Base-by-base conservation (phyloP, 1,284 basidiomycete genomes). In the Clitocybe nebularis region DNA sequence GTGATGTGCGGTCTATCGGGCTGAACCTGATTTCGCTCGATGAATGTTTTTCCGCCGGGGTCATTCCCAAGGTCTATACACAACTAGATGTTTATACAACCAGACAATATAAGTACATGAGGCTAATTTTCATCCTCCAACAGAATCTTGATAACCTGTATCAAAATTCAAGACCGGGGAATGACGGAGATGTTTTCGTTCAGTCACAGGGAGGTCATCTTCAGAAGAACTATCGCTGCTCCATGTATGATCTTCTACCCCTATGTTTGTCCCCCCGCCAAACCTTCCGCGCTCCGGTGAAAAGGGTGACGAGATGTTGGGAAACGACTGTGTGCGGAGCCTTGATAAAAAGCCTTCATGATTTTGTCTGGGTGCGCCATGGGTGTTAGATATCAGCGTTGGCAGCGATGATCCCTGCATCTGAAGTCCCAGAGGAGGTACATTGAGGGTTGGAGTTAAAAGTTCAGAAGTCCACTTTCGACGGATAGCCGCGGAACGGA, bases 171-270 rank as follows among this genome's bases (percentile, higher is more conserved):
- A 11, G 33, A 23, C 25, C n/a, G 45, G 43, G 16, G 45, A 17
- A 19, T 36, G 24, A 9, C 41, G 47, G 35, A 48, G 21, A 21
- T 44, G 39, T 33, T 50, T 47, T 32, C 47, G 45, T 44, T 54
- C 58, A 39, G 58, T 50, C 17, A 57, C 44, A 29, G 49, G 44
- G 44, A 57, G 47, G 40, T 76, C 74, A 39, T 77, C 78, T 23
- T 74, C 77, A 4, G 77, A 79, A 3, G 82, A 84, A 50, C 75
- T 82, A 55, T 85, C 81, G 45, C 76, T 84, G 48, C 81, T 81
- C 77, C 79, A 84, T 3, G 62, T 52, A 24, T 65, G 60, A 37
- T 71, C 72, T 9, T 57, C 53, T 32, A 46, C 50, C 21, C 63
- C 64, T 7, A 53, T 51, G 36, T 58, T 56, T 0, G 57, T 45